Conservation (phyloP, 192 early-diverging fungal genomes). For the Linnemannia hyalina region DNA sequence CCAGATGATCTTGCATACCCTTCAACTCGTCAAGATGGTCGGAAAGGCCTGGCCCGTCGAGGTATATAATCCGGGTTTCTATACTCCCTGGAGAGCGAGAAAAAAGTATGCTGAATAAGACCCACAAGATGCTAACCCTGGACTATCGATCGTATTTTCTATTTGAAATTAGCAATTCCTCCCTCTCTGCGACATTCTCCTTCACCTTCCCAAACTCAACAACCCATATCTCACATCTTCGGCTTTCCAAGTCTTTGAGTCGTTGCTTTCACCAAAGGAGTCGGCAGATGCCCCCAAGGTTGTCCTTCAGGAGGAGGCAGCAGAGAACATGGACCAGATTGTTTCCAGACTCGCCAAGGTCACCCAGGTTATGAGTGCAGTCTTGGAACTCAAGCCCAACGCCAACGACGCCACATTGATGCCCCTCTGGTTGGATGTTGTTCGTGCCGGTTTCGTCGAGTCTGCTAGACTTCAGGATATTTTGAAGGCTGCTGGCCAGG, state of each 20-base stretch:
- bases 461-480: slow-evolving; percentile 64
- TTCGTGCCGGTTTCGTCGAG: slow-evolving; percentile 79
- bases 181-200: slow-evolving; percentile 77
- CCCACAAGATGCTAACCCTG: background rate
- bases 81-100: too few relatives aligned
- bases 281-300: slow-evolving; percentile 43
- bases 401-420: slow-evolving; percentile 83
- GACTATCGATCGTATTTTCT: background rate
- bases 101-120: background rate
- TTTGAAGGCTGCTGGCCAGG: slow-evolving; percentile 30
- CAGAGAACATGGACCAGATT: slow-evolving; percentile 46
- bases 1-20: slow-evolving; percentile 53
- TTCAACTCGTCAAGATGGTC: slow-evolving; percentile 53
- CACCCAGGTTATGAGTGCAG: slow-evolving; percentile 63
- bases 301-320: slow-evolving; percentile 33
- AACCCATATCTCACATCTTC: slow-evolving; percentile 83
- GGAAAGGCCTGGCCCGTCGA: slow-evolving; percentile 56
- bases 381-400: slow-evolving; percentile 87
- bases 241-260: slow-evolving; percentile 81
- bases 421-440: slow-evolving; percentile 88
- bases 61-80: slow-evolving; percentile 10
- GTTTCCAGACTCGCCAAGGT: slow-evolving; percentile 65
- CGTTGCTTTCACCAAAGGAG: slow-evolving; percentile 64
- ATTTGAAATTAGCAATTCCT: slow-evolving; percentile 61
- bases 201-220: slow-evolving; percentile 84